These are phyloP conservation scores for Podospora anserina DNA, from an alignment of 495 filamentous ascomycete species.

Conservation along the genomic window DNA sequence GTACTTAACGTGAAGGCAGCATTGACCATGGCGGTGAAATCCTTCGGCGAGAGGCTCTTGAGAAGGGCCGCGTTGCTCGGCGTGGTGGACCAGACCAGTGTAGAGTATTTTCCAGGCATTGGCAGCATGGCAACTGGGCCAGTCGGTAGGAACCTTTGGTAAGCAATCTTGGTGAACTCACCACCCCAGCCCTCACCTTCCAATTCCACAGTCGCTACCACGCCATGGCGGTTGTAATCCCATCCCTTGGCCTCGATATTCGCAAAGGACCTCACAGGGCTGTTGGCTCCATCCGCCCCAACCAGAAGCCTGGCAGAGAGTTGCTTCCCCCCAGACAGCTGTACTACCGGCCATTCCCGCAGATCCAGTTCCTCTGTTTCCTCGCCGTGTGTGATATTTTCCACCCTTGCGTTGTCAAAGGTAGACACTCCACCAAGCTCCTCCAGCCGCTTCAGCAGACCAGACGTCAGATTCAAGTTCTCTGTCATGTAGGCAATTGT, in stretches of 20 bases:
- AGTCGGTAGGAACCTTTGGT: slow-evolving; percentile 91
- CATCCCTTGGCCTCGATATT: slow-evolving; percentile 81
- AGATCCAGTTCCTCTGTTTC: slow-evolving; percentile 70
- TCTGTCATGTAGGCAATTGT: slow-evolving; percentile 96
- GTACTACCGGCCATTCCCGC: slow-evolving; percentile 79
- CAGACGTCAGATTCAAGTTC: slow-evolving; percentile 82
- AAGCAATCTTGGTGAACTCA: slow-evolving; percentile 67
- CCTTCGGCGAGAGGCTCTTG: slow-evolving; percentile 64
- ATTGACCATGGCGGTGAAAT: slow-evolving; percentile 87
- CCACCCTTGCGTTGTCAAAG: slow-evolving; percentile 72
- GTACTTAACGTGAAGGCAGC: slow-evolving; percentile 82
- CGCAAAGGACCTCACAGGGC: slow-evolving; percentile 86
- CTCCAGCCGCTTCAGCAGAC: slow-evolving; percentile 65
- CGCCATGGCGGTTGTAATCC: slow-evolving; percentile 88
- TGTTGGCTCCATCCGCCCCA: slow-evolving; percentile 92
- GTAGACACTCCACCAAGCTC: slow-evolving; percentile 65
- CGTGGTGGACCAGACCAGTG: slow-evolving; percentile 91
- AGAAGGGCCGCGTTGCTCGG: slow-evolving; percentile 72
- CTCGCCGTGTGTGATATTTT: slow-evolving; percentile 70
- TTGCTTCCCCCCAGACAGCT: slow-evolving; percentile 56
- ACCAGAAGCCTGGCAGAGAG: slow-evolving; percentile 81
- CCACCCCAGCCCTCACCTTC: slow-evolving; percentile 54
- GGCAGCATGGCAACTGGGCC: slow-evolving; percentile 90
- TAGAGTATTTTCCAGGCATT: slow-evolving; percentile 74
- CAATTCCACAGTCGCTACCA: slow-evolving; percentile 83